These are phyloP conservation scores for Xylariaceae sp. DNA, from an alignment of 2,329 filamentous ascomycete genomes.

Conservation along the genomic window DNA sequence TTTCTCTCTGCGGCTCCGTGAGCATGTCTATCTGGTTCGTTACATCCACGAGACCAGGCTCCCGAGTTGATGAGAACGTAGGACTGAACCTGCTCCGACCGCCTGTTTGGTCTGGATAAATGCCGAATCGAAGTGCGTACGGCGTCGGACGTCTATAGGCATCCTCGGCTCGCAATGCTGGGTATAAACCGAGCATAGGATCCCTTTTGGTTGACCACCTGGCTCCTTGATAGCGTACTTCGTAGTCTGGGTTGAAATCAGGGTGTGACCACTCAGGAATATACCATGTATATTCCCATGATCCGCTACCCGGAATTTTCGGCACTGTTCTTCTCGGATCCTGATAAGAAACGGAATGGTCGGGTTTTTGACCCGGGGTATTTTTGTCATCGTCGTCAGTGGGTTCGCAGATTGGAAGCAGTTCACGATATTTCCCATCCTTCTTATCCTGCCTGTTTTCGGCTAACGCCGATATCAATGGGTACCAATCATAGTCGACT, in stretches of 20 bases:
- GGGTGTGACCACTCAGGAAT: slow-evolving; percentile 33
- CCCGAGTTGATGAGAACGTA: slow-evolving; percentile 24
- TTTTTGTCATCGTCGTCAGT: too few relatives aligned
- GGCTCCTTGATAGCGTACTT: neutral
- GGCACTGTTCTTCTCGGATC: neutral
- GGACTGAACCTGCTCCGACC: slow-evolving; percentile 37
- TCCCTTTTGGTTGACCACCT: slow-evolving; percentile 2
- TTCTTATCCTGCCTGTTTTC: too few relatives aligned
- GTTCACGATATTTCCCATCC: too few relatives aligned
- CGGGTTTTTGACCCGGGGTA: neutral
- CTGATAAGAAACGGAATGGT: neutral
- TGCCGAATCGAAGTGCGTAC: slow-evolving; percentile 33
- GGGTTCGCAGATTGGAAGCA: too few relatives aligned
- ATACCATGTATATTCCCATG: slow-evolving; percentile 24
- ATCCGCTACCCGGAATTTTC: slow-evolving; percentile 12
- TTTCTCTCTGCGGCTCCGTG: slow-evolving; percentile 1
- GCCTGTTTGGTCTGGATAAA: slow-evolving; percentile 27
- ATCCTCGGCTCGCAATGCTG: slow-evolving; percentile 30
- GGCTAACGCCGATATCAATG: too few relatives aligned
- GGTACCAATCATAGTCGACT: too few relatives aligned
- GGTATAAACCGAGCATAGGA: slow-evolving; percentile 13
- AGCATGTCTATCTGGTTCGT: slow-evolving; percentile 24
- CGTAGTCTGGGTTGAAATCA: slow-evolving; percentile 12
- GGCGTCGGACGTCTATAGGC: slow-evolving; percentile 23
- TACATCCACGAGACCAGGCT: slow-evolving; percentile 24